These are phyloP conservation scores for Debaryomyces tyrocola DNA, from an alignment of 805 yeast species.

Conservation along the genomic window DNA sequence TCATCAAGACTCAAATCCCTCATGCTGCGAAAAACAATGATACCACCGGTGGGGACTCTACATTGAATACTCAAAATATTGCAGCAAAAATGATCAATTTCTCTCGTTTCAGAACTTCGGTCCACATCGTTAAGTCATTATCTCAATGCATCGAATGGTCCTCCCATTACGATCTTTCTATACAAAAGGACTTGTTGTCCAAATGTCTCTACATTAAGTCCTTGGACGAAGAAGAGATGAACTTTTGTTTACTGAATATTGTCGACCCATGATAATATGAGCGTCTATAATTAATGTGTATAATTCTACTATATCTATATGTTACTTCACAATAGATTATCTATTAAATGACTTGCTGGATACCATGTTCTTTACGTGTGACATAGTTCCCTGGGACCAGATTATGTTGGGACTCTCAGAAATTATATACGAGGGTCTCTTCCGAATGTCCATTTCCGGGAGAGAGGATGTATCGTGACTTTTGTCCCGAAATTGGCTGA, in stretches of 20 bases:
- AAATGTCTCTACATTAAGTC: slow-evolving; percentile 82
- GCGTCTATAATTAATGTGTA: too few species aligned
- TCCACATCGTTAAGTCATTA: slow-evolving; percentile 73
- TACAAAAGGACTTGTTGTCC: slow-evolving; percentile 66
- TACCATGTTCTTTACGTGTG: too few species aligned
- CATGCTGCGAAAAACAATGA: neutral
- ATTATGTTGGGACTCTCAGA: too few species aligned
- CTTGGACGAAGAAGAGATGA: slow-evolving; percentile 72
- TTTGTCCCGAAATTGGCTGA: too few species aligned
- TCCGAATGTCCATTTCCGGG: too few species aligned
- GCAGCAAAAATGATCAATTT: slow-evolving; percentile 59
- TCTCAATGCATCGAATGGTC: slow-evolving; percentile 88
- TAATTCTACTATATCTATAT: too few species aligned
- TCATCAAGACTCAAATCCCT: slow-evolving; percentile 29
- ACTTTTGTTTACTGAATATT: slow-evolving; percentile 19
- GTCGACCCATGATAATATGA: neutral
- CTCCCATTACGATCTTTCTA: slow-evolving; percentile 55
- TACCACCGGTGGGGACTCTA: slow-evolving; percentile 5
- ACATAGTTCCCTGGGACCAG: too few species aligned
- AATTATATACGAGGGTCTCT: too few species aligned
- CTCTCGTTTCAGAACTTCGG: slow-evolving; percentile 72
- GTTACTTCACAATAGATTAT: too few species aligned
- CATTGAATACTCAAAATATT: slow-evolving; percentile 1
- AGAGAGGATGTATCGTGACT: too few species aligned
- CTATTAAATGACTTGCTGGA: too few species aligned